Conservation (phyloP, 805 yeast genomes). For the Priceomyces melissophilus region DNA sequence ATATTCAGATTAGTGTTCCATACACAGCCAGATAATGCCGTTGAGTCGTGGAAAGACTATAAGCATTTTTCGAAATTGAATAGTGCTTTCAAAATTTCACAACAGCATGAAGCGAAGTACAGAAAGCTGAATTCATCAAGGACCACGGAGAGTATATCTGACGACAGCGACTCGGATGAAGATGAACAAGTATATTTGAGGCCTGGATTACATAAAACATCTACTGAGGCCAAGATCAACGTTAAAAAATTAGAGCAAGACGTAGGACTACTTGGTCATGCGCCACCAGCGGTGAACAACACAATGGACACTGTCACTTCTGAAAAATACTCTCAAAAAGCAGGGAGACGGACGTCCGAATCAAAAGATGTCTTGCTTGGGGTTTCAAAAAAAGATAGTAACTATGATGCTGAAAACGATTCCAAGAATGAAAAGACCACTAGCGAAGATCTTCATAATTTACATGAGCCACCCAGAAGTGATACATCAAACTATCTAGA, state of each 20-base stretch:
- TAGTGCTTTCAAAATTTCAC: constrained; percentile 50
- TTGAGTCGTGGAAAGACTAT: constrained; percentile 87
- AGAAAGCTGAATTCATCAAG: constrained; percentile 18
- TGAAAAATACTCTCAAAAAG: not conserved
- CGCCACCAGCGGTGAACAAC: constrained; percentile 18
- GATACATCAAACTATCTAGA: not conserved
- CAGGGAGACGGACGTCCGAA: constrained; percentile 2
- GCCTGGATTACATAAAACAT: constrained; percentile 5
- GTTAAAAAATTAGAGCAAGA: constrained; percentile 24
- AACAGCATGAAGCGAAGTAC: constrained; percentile 30
- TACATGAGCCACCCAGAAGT: not conserved
- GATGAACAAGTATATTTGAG: constrained; percentile 8
- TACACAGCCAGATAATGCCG: constrained; percentile 91
- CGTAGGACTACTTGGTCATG: constrained; percentile 35
- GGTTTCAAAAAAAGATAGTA: constrained; percentile 2
- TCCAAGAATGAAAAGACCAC: constrained; percentile 2
- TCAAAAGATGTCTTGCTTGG: constrained; percentile 4
- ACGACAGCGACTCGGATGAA: constrained; percentile 12
- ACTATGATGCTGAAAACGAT: constrained; percentile 1
- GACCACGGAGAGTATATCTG: constrained; percentile 9
- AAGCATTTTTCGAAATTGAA: constrained; percentile 62
- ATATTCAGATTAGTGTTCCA: constrained; percentile 84
- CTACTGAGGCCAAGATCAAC: constrained; percentile 24
- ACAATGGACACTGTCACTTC: not conserved
- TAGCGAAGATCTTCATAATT: not conserved